A percentile compares a stretch with the other conserved stretches of the same genome.
These are phyloP conservation scores for Fusarium nurragi DNA, from an alignment of 2,329 filamentous ascomycete species.

Conservation along the genomic window DNA sequence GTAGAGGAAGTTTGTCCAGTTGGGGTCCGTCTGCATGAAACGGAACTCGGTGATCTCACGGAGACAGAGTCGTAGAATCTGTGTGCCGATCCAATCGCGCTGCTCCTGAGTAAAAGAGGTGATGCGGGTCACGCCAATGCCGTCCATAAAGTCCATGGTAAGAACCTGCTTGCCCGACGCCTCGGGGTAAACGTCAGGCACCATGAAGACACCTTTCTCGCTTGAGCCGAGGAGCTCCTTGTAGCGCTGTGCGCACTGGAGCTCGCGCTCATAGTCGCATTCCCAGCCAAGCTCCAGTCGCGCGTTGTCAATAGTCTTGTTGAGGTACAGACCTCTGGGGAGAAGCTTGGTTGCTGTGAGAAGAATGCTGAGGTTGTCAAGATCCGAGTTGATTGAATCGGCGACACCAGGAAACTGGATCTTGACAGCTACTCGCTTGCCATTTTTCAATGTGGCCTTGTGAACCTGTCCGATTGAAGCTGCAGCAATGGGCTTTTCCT, in stretches of 20 bases:
- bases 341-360: constrained; percentile 90
- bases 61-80: constrained; percentile 90
- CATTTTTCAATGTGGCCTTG: constrained; percentile 79
- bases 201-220: constrained; percentile 77
- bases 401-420: constrained; percentile 97
- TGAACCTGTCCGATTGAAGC: constrained; percentile 98
- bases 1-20: constrained; percentile 99
- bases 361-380: constrained; percentile 91
- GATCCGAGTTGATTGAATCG: constrained; percentile 93
- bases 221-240: constrained; percentile 68
- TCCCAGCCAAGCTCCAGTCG: constrained; percentile 94
- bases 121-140: constrained; percentile 84
- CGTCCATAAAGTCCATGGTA: constrained; percentile 92
- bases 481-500: constrained; percentile 91
- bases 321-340: constrained; percentile 90
- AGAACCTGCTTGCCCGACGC: constrained; percentile 87
- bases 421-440: constrained; percentile 87
- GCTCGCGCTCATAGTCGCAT: constrained; percentile 93
- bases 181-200: constrained; percentile 80
- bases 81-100: constrained; percentile 94
- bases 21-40: constrained; percentile 99
- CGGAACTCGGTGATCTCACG: constrained; percentile 93
- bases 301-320: constrained; percentile 97
- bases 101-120: constrained; percentile 80
- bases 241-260: constrained; percentile 81